Evolutionary conservation across 768 basidiomycete species (phyloP), one percentile per base, ranked within the genome.

Genomic region (Leccinum barrowsii): DNA sequence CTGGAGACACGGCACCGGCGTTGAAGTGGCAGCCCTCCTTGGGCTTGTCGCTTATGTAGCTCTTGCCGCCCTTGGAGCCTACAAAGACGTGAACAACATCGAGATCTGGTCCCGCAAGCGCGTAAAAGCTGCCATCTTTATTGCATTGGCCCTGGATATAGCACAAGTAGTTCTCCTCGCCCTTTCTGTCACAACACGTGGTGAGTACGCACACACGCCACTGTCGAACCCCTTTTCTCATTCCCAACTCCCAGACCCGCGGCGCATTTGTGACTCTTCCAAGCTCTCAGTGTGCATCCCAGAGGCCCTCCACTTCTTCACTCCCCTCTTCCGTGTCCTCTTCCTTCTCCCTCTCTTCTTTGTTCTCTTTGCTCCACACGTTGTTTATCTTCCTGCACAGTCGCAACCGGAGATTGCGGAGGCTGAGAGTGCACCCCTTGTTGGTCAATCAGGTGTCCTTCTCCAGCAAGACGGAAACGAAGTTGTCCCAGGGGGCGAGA

Each of bases 31-130:
- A 63, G 77, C 90, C 44, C 67, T 91, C 46, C 70, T 86, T 47
- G 91, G 89, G 55, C 78, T 92, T 32, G 66, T 83, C 44, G 87
- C 86, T 4, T 90, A 89, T 64, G 76, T 84, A 35, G 86, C 87
- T 37, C 75, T 93, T 51, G 87, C 90, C 13, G 84, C 85, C 10
- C 75, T 91, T 47, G 91, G 91, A 8, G 80, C 88, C 12, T 92
- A 85, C 83, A 91, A 92, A 73, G 90, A 90, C 61, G 76, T 88
- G 55, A 80, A 83, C 30, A 87, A 87, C 35, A 79, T 85, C 35
- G 77, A 83, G 40, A 83, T 90, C 17, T 91, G 88, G 89, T 79
- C 77, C 34, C 68, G 83, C 64, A 82, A 69, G 60, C 80, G 84
- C 50, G 71, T 90, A 64, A 89, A 79, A 69, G 48, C 76, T 7